These are phyloP conservation scores for Candida endomychidarum DNA, from an alignment of 805 yeast genomes.

Conservation along the genomic window DNA sequence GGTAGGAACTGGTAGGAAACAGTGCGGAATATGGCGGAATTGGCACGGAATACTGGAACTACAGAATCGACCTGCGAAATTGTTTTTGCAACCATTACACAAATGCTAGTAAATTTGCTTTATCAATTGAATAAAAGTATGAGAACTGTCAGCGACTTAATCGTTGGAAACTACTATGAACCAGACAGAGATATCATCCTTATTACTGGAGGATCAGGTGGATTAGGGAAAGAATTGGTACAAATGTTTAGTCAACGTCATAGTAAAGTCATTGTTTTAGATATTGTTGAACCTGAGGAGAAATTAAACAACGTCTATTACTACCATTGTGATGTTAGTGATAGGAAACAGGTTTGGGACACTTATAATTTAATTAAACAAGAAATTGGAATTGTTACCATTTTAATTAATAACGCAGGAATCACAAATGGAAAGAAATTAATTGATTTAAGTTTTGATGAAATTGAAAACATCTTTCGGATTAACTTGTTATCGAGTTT, in stretches of 20 bases:
- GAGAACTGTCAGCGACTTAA: constrained; percentile 31
- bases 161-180: constrained; percentile 55
- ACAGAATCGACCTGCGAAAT: too few relatives aligned
- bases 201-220: constrained; percentile 83
- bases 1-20: too few relatives aligned
- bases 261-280: constrained; percentile 65
- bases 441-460: constrained; percentile 52
- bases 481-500: constrained; percentile 73
- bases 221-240: constrained; percentile 72
- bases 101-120: constrained; percentile 9
- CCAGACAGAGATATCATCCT: constrained; percentile 60
- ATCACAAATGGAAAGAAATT: constrained; percentile 60
- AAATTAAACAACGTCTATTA: constrained; percentile 47
- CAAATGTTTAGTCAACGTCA: constrained; percentile 35
- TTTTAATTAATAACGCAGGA: constrained; percentile 86
- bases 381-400: constrained; percentile 60
- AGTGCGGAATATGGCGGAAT: too few relatives aligned
- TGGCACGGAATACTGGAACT: too few relatives aligned
- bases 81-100: constrained; percentile 12
- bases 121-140: constrained; percentile 21
- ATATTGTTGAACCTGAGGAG: constrained; percentile 43
- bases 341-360: constrained; percentile 42
- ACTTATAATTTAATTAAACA: constrained; percentile 40
- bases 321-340: constrained; percentile 69
- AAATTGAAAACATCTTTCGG: constrained; percentile 60